Conservation (phyloP, 495 filamentous ascomycete genomes). For the Astrothelium macrocarpum region DNA sequence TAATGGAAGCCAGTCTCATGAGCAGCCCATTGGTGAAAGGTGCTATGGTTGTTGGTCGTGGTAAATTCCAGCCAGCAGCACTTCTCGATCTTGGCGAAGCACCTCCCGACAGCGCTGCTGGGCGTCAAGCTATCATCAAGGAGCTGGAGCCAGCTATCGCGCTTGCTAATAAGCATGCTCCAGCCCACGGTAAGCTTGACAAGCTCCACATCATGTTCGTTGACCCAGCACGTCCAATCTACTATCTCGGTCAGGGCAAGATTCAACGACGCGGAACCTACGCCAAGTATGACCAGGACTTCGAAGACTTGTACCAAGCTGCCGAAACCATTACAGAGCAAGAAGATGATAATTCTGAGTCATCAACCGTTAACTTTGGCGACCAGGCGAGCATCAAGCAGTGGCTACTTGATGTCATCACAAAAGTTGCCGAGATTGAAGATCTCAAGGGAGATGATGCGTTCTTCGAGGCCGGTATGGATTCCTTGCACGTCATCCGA, state of each 20-base stretch:
- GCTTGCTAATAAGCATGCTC: conserved; percentile 35
- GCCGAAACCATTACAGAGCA: not conserved
- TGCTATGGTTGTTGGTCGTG: conserved; percentile 43
- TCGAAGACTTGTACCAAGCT: conserved; percentile 31
- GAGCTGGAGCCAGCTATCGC: conserved; percentile 39
- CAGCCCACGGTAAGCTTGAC: conserved; percentile 37
- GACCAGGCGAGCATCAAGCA: not conserved
- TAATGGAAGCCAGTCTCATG: conserved; percentile 40
- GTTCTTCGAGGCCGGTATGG: conserved; percentile 8
- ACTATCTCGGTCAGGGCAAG: conserved; percentile 38
- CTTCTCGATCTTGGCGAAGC: conserved; percentile 39
- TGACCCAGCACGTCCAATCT: conserved; percentile 29
- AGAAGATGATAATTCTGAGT: not conserved
- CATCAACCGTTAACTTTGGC: not conserved
- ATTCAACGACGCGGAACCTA: conserved; percentile 32
- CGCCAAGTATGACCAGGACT: conserved; percentile 29
- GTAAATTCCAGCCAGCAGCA: conserved; percentile 40
- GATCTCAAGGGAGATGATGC: conserved; percentile 1
- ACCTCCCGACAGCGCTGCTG: not conserved
- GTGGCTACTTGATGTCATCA: not conserved
- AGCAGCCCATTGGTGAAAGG: conserved; percentile 39
- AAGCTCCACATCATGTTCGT: conserved; percentile 37
- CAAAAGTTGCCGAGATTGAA: not conserved
- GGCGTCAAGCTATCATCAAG: conserved; percentile 22
- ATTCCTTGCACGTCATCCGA: conserved; percentile 8